Evolutionary conservation across 257 asterid genomes (phyloP).

Genomic region (Solanum boliviense): DNA sequence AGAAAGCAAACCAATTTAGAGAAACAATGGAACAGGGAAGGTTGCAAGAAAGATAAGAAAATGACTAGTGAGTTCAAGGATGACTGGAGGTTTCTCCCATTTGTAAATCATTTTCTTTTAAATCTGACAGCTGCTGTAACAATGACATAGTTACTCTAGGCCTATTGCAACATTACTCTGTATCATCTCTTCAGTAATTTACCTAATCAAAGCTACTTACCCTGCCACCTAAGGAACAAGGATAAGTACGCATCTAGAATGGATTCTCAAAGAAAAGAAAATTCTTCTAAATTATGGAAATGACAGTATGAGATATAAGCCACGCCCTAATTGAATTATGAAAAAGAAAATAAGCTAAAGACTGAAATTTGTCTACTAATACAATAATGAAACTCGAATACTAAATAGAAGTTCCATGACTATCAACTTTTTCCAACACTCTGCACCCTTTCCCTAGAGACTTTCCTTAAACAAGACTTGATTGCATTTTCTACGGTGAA

Average conservation of each 20-base stretch:
- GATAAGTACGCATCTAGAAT: background rate
- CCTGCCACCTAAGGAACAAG: background rate
- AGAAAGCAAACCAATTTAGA: background rate
- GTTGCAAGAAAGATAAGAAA: background rate
- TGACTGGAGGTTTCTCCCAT: background rate
- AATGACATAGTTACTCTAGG: background rate
- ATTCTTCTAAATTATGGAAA: background rate
- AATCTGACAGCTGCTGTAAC: background rate
- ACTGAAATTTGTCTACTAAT: background rate
- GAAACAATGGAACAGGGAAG: background rate
- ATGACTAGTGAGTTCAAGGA: background rate
- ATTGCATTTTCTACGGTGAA: background rate
- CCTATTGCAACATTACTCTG: background rate
- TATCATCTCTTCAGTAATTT: background rate
- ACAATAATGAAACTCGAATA: background rate
- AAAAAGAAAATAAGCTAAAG: background rate
- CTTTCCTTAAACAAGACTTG: background rate
- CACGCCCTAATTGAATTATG: background rate
- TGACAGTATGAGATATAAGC: background rate
- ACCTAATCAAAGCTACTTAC: background rate
- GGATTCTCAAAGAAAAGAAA: background rate
- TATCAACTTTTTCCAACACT: background rate
- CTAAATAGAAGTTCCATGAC: background rate
- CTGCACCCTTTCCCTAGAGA: background rate
- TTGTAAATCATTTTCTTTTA: background rate